phyloP scores from a whole-genome alignment of 805 yeast species.

The Metschnikowia koreensis region DNA sequence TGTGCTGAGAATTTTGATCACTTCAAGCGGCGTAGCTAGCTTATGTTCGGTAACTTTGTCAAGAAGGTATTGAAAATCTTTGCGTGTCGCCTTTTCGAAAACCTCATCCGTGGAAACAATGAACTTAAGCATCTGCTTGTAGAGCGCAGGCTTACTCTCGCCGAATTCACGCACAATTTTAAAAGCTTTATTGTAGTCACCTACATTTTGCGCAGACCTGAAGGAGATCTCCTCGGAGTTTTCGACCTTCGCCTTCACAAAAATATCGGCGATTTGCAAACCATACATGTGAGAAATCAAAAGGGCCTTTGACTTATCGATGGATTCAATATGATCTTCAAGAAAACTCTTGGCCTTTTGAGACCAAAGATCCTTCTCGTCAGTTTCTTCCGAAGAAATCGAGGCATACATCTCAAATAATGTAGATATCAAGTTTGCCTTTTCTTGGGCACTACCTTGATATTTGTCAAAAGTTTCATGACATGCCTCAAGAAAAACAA shows the following conservation, averaged over 20 bases:
- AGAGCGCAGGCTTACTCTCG: slow-evolving; percentile 60
- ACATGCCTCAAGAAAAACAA: slow-evolving; percentile 89
- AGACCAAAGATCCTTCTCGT: slow-evolving; percentile 54
- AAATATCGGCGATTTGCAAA: slow-evolving; percentile 42
- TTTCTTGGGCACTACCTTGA: slow-evolving; percentile 69
- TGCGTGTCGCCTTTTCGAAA: slow-evolving; percentile 51
- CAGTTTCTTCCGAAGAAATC: slow-evolving; percentile 40
- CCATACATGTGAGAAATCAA: slow-evolving; percentile 58
- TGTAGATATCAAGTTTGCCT: slow-evolving; percentile 70
- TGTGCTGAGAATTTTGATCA: slow-evolving; percentile 64
- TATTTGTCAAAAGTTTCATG: slow-evolving; percentile 71
- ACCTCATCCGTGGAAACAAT: slow-evolving; percentile 56
- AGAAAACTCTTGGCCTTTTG: slow-evolving; percentile 59
- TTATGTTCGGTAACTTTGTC: slow-evolving; percentile 50
- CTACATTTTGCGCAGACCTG: slow-evolving; percentile 58
- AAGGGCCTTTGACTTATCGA: slow-evolving; percentile 56
- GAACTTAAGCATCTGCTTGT: slow-evolving; percentile 60
- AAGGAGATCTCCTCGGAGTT: slow-evolving; percentile 56
- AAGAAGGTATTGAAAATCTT: slow-evolving; percentile 48
- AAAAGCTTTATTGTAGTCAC: slow-evolving; percentile 56
- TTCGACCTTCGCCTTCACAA: slow-evolving; percentile 39
- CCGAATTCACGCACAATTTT: slow-evolving; percentile 60
- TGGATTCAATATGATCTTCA: slow-evolving; percentile 42
- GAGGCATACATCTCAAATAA: slow-evolving; percentile 78
- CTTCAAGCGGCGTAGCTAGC: slow-evolving; percentile 69